Evolutionary conservation across 352 stramenopile species (phyloP).

Genomic region (Pythium oligandrum): DNA sequence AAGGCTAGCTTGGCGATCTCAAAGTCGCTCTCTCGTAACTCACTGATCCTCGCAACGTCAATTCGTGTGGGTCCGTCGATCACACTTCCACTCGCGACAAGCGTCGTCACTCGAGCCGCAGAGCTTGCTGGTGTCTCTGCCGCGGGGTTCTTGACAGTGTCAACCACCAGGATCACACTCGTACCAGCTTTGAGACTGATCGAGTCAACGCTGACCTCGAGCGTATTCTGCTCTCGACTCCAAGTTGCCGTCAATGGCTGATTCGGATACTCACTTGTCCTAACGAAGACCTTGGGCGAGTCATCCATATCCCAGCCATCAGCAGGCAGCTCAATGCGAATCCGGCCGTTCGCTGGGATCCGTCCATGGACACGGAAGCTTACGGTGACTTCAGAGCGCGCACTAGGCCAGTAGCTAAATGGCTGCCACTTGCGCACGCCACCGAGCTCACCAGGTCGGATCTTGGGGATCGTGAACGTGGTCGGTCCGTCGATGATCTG

Average conservation of each 20-base stretch:
- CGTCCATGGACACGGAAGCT: constrained; percentile 36
- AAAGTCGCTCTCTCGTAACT: constrained; percentile 58
- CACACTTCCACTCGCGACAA: constrained; percentile 39
- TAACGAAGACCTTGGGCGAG: constrained; percentile 34
- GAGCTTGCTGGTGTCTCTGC: constrained; percentile 29
- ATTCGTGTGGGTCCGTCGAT: constrained; percentile 56
- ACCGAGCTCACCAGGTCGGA: constrained; percentile 41
- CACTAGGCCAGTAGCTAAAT: constrained; percentile 47
- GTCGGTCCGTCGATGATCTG: constrained; percentile 60
- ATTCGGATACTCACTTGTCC: constrained; percentile 28
- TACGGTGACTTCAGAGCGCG: constrained; percentile 50
- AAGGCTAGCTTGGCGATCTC: constrained; percentile 27
- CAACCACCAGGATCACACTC: constrained; percentile 33
- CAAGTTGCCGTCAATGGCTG: constrained; percentile 27
- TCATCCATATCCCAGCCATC: constrained; percentile 62
- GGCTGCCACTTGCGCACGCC: constrained; percentile 46
- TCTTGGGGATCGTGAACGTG: constrained; percentile 38
- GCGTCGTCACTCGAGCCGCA: constrained; percentile 36
- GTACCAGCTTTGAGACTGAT: constrained; percentile 1
- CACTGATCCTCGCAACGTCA: constrained; percentile 58
- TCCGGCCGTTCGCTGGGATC: constrained; percentile 30
- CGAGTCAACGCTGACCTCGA: constrained; percentile 34
- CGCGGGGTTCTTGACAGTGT: constrained; percentile 42
- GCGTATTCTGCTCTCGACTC: constrained; percentile 39
- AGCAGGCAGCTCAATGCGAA: constrained; percentile 45